phyloP scores from a whole-genome alignment of 169 alveolate species.

The Plasmodium knowlesi region DNA sequence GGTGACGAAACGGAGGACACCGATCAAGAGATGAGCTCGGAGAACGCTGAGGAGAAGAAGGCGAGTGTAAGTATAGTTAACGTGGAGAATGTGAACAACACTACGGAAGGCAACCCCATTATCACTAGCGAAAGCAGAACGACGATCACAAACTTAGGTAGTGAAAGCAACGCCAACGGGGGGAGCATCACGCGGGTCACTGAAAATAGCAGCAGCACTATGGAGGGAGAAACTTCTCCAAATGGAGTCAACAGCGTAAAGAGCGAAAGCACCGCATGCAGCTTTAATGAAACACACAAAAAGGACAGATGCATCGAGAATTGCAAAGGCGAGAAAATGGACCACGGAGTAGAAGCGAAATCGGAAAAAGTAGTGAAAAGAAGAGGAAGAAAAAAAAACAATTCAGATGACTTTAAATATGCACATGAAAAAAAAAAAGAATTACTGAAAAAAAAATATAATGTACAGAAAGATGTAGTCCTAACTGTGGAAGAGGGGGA shows the following conservation, averaged over 20 bases:
- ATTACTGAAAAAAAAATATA: constrained; percentile 7
- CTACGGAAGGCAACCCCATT: not conserved
- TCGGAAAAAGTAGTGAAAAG: not conserved
- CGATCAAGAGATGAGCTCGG: not conserved
- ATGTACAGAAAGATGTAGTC: constrained; percentile 29
- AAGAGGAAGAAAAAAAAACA: not conserved
- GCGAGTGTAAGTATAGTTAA: not conserved
- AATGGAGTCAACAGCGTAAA: not conserved
- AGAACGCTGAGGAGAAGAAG: not conserved
- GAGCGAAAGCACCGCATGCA: not conserved
- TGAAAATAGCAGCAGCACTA: not conserved
- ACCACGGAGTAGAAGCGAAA: not conserved
- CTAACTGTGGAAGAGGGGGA: constrained; percentile 76
- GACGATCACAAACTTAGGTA: not conserved
- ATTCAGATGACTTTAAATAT: not conserved
- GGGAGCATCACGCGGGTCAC: not conserved
- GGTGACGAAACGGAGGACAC: too few relatives aligned
- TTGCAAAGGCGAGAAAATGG: not conserved
- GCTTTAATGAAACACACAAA: not conserved
- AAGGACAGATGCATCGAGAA: not conserved
- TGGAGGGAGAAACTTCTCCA: not conserved
- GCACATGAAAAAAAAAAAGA: constrained; percentile 7
- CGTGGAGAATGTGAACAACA: not conserved
- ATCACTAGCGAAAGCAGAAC: too few relatives aligned
- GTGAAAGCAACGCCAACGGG: not conserved